These are phyloP conservation scores for Dactylellina leptospora DNA, from an alignment of 2,329 filamentous ascomycete species.

Conservation along the genomic window DNA sequence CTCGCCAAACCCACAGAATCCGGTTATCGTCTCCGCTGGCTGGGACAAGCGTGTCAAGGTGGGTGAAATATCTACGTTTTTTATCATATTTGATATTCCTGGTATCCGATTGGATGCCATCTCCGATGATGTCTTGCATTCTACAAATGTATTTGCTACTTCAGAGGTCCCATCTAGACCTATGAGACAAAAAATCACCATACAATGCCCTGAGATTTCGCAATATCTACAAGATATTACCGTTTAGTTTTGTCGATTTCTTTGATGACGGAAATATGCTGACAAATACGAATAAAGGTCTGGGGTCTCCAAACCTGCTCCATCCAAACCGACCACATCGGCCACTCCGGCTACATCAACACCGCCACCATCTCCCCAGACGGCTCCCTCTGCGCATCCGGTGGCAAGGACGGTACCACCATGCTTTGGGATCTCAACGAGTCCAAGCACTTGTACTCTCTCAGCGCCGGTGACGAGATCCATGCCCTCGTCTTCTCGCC, in stretches of 20 bases:
- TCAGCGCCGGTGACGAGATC: constrained; percentile 99
- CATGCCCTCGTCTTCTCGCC: constrained; percentile 99
- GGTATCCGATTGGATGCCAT: constrained; percentile 51
- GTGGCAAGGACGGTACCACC: constrained; percentile 50
- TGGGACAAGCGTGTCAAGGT: constrained; percentile 99
- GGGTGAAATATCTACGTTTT: constrained; percentile 62
- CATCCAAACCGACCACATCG: constrained; percentile 79
- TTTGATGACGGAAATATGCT: not conserved
- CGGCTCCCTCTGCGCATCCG: constrained; percentile 50
- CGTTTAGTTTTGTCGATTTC: not conserved
- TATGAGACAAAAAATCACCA: constrained; percentile 97
- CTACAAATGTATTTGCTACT: constrained; percentile 99
- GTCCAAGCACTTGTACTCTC: constrained; percentile 99
- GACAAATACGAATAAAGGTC: constrained; percentile 75
- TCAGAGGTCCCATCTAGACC: constrained; percentile 88
- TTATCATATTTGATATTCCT: not conserved
- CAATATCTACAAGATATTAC: constrained; percentile 17
- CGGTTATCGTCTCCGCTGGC: constrained; percentile 96
- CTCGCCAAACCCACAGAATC: constrained; percentile 99
- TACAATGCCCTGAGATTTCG: constrained; percentile 74
- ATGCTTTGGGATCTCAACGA: constrained; percentile 76
- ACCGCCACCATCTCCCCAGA: constrained; percentile 52
- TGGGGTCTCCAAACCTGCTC: constrained; percentile 59
- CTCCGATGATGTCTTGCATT: constrained; percentile 90
- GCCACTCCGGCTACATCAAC: constrained; percentile 63